Conservation (phyloP, 1,139 yeast genomes). For the Zhuliangozyma blackwelliae region DNA sequence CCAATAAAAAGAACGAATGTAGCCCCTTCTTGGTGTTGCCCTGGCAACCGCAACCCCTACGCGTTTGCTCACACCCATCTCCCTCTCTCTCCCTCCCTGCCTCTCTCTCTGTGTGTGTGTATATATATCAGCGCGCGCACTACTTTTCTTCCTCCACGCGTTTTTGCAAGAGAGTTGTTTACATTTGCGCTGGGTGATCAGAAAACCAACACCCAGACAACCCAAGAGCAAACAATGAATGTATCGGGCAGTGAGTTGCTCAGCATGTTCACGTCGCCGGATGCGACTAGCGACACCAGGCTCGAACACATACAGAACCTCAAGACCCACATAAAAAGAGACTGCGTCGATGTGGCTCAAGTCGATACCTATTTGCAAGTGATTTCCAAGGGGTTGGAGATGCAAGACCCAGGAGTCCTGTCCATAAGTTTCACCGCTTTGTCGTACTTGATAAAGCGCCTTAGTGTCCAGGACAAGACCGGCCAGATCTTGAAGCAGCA, state of each 20-base stretch:
- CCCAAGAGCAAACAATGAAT: background rate
- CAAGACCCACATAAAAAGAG: slow-evolving; percentile 68
- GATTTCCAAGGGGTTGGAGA: slow-evolving; percentile 43
- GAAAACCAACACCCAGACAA: background rate
- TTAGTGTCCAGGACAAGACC: slow-evolving; percentile 64
- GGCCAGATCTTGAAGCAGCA: slow-evolving; percentile 43
- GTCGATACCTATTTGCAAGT: slow-evolving; percentile 59
- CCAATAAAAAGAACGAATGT: too few species aligned
- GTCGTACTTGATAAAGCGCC: slow-evolving; percentile 72
- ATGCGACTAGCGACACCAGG: slow-evolving; percentile 21
- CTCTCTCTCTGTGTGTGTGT: too few species aligned
- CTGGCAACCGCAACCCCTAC: too few species aligned
- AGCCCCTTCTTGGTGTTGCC: too few species aligned
- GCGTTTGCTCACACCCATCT: too few species aligned
- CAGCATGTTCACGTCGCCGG: slow-evolving; percentile 18
- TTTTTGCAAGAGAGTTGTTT: too few species aligned
- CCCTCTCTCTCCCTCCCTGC: too few species aligned
- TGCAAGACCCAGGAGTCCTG: slow-evolving; percentile 38
- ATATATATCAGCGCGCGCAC: too few species aligned
- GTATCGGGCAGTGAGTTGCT: slow-evolving; percentile 18
- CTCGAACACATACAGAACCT: slow-evolving; percentile 43
- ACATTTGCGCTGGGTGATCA: too few species aligned
- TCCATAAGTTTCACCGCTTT: slow-evolving; percentile 59
- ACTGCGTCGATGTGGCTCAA: slow-evolving; percentile 50
- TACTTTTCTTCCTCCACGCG: too few species aligned